These are phyloP conservation scores for Fusarium multiceps DNA, from an alignment of 2,329 filamentous ascomycete species.

Conservation along the genomic window DNA sequence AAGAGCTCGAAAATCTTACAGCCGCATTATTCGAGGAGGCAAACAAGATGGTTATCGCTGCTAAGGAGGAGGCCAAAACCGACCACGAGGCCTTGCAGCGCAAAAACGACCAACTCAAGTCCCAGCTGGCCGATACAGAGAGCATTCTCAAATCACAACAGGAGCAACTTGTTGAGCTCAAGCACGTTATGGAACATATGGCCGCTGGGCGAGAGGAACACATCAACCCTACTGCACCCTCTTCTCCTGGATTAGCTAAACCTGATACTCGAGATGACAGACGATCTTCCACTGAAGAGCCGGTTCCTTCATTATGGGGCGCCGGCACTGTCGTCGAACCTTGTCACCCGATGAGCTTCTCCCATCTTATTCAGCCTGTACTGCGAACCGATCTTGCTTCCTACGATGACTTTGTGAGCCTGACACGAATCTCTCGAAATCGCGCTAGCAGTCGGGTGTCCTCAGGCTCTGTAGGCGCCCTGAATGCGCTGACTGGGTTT, in stretches of 20 bases:
- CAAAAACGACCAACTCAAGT: slow-evolving; percentile 87
- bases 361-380: slow-evolving; percentile 84
- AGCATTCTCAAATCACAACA: slow-evolving; percentile 87
- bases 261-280: slow-evolving; percentile 69
- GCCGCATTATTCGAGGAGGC: slow-evolving; percentile 97
- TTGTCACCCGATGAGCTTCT: slow-evolving; percentile 75
- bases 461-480: slow-evolving; percentile 73
- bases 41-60: slow-evolving; percentile 93
- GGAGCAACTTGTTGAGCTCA: slow-evolving; percentile 91
- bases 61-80: slow-evolving; percentile 87
- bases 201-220: slow-evolving; percentile 77
- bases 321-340: slow-evolving; percentile 54
- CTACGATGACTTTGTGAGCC: slow-evolving; percentile 85
- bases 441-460: slow-evolving; percentile 72
- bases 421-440: slow-evolving; percentile 76
- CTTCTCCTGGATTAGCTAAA: slow-evolving; percentile 80
- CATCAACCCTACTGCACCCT: slow-evolving; percentile 78
- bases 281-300: slow-evolving; percentile 47
- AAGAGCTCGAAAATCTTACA: slow-evolving; percentile 90
- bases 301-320: slow-evolving; percentile 48
- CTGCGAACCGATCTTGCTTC: slow-evolving; percentile 83
- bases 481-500: slow-evolving; percentile 55
- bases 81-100: slow-evolving; percentile 84
- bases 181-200: slow-evolving; percentile 92
- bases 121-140: slow-evolving; percentile 89